Conservation (phyloP, 108 stramenopile species). For the Heterococcus sp. region DNA sequence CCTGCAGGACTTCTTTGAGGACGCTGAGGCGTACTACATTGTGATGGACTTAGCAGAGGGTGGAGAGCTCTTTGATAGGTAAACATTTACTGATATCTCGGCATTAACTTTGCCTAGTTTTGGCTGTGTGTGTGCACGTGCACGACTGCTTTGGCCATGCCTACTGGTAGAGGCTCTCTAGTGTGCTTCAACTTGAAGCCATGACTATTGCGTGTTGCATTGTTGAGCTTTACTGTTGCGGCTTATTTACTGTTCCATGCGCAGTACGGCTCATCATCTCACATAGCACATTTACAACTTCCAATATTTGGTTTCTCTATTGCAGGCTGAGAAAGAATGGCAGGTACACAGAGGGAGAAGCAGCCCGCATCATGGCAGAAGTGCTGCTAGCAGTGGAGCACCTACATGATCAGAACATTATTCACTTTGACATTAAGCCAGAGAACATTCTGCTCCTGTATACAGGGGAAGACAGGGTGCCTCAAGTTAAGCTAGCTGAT, state of each 20-base stretch:
- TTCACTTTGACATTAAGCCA: constrained; percentile 35
- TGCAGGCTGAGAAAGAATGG: constrained; percentile 1
- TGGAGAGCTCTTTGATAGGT: not conserved
- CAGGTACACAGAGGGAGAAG: constrained; percentile 43
- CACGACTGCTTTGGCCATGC: not conserved
- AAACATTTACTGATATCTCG: not conserved
- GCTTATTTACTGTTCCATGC: not conserved
- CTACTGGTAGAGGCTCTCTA: not conserved
- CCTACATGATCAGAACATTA: constrained; percentile 30
- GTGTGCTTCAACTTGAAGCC: not conserved
- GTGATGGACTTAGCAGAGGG: not conserved
- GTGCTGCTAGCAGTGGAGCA: constrained; percentile 32
- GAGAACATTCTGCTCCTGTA: not conserved
- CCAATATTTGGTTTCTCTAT: not conserved
- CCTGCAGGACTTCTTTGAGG: not conserved
- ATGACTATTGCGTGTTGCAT: not conserved
- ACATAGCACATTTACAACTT: not conserved
- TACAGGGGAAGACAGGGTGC: constrained; percentile 14
- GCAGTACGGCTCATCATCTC: not conserved
- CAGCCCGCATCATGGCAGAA: constrained; percentile 49
- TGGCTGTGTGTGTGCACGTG: not conserved
- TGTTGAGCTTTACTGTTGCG: not conserved
- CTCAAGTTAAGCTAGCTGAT: constrained; percentile 35
- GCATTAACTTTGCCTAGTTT: not conserved
- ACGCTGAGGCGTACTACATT: not conserved